Evolutionary conservation across 805 yeast genomes (phyloP), one percentile per base, ranked within the genome.

Genomic region (Wickerhamiella brachini): DNA sequence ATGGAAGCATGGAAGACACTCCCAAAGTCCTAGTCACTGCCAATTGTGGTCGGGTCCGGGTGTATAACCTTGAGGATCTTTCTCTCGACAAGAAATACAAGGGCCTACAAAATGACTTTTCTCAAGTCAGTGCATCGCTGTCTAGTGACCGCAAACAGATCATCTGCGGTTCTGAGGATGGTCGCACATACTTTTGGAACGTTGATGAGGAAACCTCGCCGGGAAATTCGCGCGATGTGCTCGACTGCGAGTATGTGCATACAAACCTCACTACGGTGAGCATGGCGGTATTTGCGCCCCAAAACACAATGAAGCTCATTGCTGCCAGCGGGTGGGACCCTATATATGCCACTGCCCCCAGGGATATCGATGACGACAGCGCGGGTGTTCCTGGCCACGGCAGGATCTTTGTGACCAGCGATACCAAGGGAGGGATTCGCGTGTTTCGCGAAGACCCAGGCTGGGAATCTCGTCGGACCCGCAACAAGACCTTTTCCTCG

Each of bases 111-210:
- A 87, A 86, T 64, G 75, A 74, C 50, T 76, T 80, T 45, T 78
- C 90, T 5, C 87, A 85, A 43, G 83, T 85, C 48, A 71, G 72
- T 12, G 95, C 95, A 0, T 66, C 77, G 0, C 61, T 76, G 2
- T 77, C 81, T 22, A 85, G 78, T 49, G 80, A 80, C 57, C 67
- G 71, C 49, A 60, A 67, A 12, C 77, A 76, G 59, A 74, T 88
- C 5, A 73, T 88, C 8, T 73, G 84, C 7, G 95, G 95, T 0
- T 83, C 94, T 12, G 96, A 89, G 62, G 93, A 89, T 66, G 86
- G 85, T 57, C 80, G 88, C 80, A 77, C 85, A 13, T 89, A 88
- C 61, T 68, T 85, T 12, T 90, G 97, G 97, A 74, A 75, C 51
- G 65, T 74, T 44, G 52, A 46, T 13, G 34, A 45, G 9, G 44